A percentile compares a stretch with the other conserved stretches of the same genome.
Conservation (phyloP, 2,329 filamentous ascomycete species). For the Cyphellophora attinorum region DNA sequence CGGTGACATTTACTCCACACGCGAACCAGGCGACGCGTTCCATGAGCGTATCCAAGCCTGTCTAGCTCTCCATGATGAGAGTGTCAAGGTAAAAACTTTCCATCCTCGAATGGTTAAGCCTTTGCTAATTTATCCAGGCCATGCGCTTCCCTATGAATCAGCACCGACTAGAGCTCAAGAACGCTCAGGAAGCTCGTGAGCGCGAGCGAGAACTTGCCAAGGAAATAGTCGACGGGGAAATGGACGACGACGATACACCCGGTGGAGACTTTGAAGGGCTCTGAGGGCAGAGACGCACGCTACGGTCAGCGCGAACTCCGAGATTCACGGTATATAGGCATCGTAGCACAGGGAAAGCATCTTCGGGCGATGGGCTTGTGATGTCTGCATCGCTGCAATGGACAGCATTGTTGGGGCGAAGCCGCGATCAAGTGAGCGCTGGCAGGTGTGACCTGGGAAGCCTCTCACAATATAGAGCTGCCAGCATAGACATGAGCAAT, state of each 20-base stretch:
- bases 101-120: background rate
- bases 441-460: no score
- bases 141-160: constrained; percentile 99
- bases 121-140: constrained; percentile 44
- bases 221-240: constrained; percentile 95
- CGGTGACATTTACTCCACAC: constrained; percentile 89
- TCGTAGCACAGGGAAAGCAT: no score
- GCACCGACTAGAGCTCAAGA: constrained; percentile 92
- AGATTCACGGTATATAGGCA: no score
- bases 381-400: no score
- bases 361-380: no score
- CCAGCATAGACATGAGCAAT: no score
- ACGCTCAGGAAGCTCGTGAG: constrained; percentile 94
- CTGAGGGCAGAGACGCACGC: constrained; percentile 30
- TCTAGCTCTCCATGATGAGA: constrained; percentile 88
- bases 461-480: no score
- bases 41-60: constrained; percentile 93
- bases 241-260: constrained; percentile 83
- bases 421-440: no score
- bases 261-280: constrained; percentile 94
- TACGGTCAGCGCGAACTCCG: no score
- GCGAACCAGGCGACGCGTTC: constrained; percentile 93
- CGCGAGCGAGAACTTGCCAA: constrained; percentile 94
- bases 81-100: constrained; percentile 67
- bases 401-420: no score